Evolutionary conservation across 495 filamentous ascomycete species (phyloP), one percentile per base, ranked within the genome.

Genomic region (Thermochaetoides thermophila): DNA sequence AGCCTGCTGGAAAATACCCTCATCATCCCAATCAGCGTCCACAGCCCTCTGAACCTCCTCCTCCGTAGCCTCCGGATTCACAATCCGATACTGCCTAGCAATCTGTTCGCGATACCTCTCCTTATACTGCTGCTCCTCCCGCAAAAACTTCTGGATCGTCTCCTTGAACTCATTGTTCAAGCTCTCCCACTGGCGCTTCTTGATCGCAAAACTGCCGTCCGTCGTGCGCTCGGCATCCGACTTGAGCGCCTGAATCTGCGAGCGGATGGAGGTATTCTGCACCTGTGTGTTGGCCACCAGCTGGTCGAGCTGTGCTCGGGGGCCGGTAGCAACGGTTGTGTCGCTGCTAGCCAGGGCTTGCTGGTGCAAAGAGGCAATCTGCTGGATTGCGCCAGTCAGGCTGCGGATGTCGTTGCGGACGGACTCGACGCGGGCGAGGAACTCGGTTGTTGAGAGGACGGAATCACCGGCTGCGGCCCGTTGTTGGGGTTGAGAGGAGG

Each of bases 1-100:
- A 29, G 78, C 78, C 25, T 69, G 72, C 55, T 79, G 75, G 60
- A 83, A 84, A 37, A 84, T 72, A 41, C 78, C 77, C 50, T 81
- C 78, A 37, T 79, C 65, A 14, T 73, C 74, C 69, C 74, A 80
- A 52, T 82, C 70, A 22, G 71, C 64, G 42, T 76, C 60, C n/a
- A 62, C 52, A 3, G 78, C 77, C 47, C 75, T 58, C 11, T 60
- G 56, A 29, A 81, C 69, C 50, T 82, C 74, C 9, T 54, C 52
- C 32, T 80, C 74, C 18, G 63, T 68, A 6, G 78, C 78, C 3
- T 78, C 67, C 23, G 77, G 77, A 50, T 83, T 82, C 35, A 84
- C 76, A 45, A 83, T 81, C 23, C 69, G 63, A 49, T 76, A 83
- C 55, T 84, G 78, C 37, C 78, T 67, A 32, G 69, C 64, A 48